Conservation (phyloP, 2,329 filamentous ascomycete genomes). For the Aspergillus clavatus region DNA sequence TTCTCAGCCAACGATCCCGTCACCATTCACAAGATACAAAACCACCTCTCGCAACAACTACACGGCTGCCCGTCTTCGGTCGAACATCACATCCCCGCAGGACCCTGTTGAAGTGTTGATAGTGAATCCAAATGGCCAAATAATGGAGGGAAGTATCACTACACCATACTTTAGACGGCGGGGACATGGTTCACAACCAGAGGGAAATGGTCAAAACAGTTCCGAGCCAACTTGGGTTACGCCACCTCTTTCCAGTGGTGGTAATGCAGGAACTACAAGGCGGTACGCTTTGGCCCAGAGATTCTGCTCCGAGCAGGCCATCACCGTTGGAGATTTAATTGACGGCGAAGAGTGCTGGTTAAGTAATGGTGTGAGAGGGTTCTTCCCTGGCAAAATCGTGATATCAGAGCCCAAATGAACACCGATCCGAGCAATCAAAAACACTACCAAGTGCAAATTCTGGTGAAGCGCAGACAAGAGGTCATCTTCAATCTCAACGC, state of each 20-base stretch:
- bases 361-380: slow-evolving; percentile 82
- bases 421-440: too few species aligned
- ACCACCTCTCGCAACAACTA: slow-evolving; percentile 73
- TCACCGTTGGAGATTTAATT: slow-evolving; percentile 56
- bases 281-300: slow-evolving; percentile 72
- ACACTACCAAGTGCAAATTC: too few species aligned
- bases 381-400: slow-evolving; percentile 46
- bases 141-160: slow-evolving; percentile 84
- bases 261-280: slow-evolving; percentile 76
- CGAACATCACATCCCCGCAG: slow-evolving; percentile 45
- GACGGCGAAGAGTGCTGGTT: slow-evolving; percentile 80
- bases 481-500: too few species aligned
- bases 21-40: slow-evolving; percentile 77
- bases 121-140: slow-evolving; percentile 57
- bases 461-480: too few species aligned
- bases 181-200: neutral
- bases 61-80: slow-evolving; percentile 61
- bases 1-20: slow-evolving; percentile 45
- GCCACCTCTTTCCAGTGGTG: slow-evolving; percentile 69
- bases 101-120: slow-evolving; percentile 68
- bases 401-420: slow-evolving; percentile 2
- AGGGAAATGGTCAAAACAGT: neutral
- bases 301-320: slow-evolving; percentile 61
- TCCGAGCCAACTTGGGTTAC: slow-evolving; percentile 66
- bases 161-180: slow-evolving; percentile 74